phyloP scores from a whole-genome alignment of 257 asterid genomes.

The Forsythia suspensa region DNA sequence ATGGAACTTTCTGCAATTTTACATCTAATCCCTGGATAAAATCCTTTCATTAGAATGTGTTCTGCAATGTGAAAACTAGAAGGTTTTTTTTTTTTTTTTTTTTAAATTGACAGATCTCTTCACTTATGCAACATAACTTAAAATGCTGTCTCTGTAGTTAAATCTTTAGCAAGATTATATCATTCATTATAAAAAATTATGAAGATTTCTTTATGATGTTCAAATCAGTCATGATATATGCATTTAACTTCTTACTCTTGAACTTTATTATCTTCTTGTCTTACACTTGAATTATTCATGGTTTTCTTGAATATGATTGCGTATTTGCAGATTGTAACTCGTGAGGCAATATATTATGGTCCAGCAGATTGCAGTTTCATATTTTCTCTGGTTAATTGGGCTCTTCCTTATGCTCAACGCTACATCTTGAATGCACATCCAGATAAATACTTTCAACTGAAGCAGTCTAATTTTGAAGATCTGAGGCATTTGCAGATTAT shows the following conservation, averaged over 20 bases:
- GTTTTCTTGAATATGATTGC: background rate
- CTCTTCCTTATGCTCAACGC: constrained; percentile 96
- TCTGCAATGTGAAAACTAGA: background rate
- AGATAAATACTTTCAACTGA: constrained; percentile 58
- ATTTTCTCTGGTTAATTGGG: constrained; percentile 77
- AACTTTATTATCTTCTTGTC: constrained; percentile 17
- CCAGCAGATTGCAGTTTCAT: constrained; percentile 51
- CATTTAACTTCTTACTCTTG: background rate
- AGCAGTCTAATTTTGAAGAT: constrained; percentile 57
- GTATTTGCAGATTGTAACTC: constrained; percentile 68
- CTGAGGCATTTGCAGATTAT: constrained; percentile 52
- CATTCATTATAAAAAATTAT: background rate
- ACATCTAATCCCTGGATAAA: constrained; percentile 1
- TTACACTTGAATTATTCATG: background rate
- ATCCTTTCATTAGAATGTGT: background rate
- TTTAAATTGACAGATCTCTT: background rate
- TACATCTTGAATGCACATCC: constrained; percentile 52
- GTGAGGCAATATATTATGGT: constrained; percentile 69
- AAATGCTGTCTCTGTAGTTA: background rate
- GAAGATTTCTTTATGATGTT: background rate
- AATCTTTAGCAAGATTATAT: too few relatives aligned
- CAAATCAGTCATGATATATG: background rate
- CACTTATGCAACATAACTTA: background rate
- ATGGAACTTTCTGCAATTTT: background rate
- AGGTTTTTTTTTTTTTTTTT: background rate